Percentiles rank a stretch among this genome's conserved stretches.
phyloP scores from a whole-genome alignment of 192 early-diverging fungal genomes.

The Coemansia aciculifera region DNA sequence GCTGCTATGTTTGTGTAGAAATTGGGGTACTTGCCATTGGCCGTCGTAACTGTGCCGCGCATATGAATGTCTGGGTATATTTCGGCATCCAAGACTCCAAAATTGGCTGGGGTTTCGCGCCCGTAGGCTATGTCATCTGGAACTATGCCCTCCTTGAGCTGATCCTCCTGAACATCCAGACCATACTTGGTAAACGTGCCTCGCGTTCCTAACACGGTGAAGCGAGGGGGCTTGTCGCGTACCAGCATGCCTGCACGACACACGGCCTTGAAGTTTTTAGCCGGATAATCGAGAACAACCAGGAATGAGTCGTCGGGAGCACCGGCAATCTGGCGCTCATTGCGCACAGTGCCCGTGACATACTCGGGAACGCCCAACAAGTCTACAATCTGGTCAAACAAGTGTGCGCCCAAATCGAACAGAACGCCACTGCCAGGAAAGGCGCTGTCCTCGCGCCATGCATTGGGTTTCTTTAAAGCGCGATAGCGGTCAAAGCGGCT shows the following conservation, averaged over 20 bases:
- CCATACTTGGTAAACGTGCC: constrained; percentile 68
- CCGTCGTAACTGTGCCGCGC: constrained; percentile 57
- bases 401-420: constrained; percentile 69
- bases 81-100: constrained; percentile 60
- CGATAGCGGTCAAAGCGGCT: constrained; percentile 76
- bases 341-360: constrained; percentile 61
- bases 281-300: constrained; percentile 61
- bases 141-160: constrained; percentile 65
- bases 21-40: constrained; percentile 59
- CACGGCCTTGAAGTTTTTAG: constrained; percentile 60
- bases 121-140: constrained; percentile 59
- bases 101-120: constrained; percentile 49
- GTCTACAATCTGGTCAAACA: constrained; percentile 66
- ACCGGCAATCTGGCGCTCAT: constrained; percentile 63
- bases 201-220: constrained; percentile 65
- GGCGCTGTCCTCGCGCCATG: constrained; percentile 66
- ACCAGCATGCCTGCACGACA: constrained; percentile 71
- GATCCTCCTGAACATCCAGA: constrained; percentile 73
- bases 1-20: constrained; percentile 69
- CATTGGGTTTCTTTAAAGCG: constrained; percentile 61
- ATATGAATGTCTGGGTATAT: constrained; percentile 50
- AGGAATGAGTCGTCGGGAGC: constrained; percentile 64
- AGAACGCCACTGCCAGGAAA: constrained; percentile 70
- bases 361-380: constrained; percentile 69
- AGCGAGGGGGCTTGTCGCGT: constrained; percentile 62